These are phyloP conservation scores for Neurospora hispaniola DNA, from an alignment of 495 filamentous ascomycete species.

Conservation along the genomic window DNA sequence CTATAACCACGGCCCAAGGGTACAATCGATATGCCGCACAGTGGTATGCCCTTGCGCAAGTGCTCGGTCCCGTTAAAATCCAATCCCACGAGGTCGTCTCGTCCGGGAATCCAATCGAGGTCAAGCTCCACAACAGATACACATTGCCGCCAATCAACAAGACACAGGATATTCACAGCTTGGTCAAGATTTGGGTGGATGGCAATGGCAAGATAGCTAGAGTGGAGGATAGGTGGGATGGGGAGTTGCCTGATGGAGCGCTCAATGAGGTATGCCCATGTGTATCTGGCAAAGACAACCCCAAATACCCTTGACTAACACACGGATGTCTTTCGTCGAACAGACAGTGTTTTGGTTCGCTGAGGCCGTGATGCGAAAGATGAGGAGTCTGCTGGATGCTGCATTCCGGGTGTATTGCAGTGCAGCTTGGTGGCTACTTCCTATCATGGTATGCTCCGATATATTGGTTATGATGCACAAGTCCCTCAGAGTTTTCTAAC, in stretches of 20 bases:
- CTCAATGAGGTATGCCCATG: slow-evolving; percentile 37
- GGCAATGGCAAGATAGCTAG: slow-evolving; percentile 37
- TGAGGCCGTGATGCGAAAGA: not conserved
- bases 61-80: slow-evolving; percentile 29
- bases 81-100: slow-evolving; percentile 38
- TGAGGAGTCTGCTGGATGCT: not conserved
- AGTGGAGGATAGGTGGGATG: slow-evolving; percentile 49
- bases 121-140: slow-evolving; percentile 43
- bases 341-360: not conserved
- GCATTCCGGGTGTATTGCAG: slow-evolving; percentile 18
- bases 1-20: slow-evolving; percentile 40
- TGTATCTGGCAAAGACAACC: not conserved
- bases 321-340: not conserved
- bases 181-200: slow-evolving; percentile 35
- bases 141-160: slow-evolving; percentile 41
- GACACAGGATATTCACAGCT: slow-evolving; percentile 41
- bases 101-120: slow-evolving; percentile 44
- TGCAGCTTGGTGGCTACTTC: slow-evolving; percentile 27
- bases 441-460: slow-evolving; percentile 22
- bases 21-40: slow-evolving; percentile 40
- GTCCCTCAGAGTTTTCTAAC: slow-evolving; percentile 18
- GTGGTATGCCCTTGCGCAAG: slow-evolving; percentile 30
- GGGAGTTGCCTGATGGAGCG: slow-evolving; percentile 36
- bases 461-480: slow-evolving; percentile 6
- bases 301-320: not conserved